A percentile compares a stretch with the other conserved stretches of the same genome.
Evolutionary conservation across 345 rosid species (phyloP).

Genomic region (Camelina hispida): DNA sequence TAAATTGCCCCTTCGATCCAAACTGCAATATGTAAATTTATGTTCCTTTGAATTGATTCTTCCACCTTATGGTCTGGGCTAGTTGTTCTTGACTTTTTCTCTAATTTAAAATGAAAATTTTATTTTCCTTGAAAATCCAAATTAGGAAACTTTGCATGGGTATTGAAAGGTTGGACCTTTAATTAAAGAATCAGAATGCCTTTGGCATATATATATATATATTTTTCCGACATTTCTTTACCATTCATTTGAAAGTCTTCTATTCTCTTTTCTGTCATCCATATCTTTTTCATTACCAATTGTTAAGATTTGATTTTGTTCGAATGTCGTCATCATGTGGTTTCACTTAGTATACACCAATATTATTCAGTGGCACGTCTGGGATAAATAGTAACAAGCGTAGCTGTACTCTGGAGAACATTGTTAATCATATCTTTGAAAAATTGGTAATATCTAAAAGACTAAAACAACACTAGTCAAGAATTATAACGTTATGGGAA

Average conservation of each 20-base stretch:
- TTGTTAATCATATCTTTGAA: background rate
- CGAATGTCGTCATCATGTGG: constrained; percentile 6
- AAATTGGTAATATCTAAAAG: background rate
- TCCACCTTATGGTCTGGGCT: constrained; percentile 9
- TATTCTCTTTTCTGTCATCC: background rate
- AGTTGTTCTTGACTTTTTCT: constrained; percentile 10
- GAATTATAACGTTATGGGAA: background rate
- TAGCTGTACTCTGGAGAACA: background rate
- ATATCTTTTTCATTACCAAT: background rate
- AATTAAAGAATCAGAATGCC: constrained; percentile 5
- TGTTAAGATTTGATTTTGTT: constrained; percentile 10
- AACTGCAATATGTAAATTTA: background rate
- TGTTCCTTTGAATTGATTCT: constrained; percentile 28
- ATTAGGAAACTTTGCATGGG: constrained; percentile 12
- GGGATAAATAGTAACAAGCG: background rate
- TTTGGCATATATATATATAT: background rate
- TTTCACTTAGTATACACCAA: constrained; percentile 14
- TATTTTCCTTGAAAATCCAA: constrained; percentile 1
- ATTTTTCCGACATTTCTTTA: background rate
- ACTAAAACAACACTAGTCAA: background rate
- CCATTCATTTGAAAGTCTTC: background rate
- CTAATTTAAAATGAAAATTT: background rate
- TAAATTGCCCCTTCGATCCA: background rate
- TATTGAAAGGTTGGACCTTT: background rate
- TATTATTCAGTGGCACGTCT: background rate